A percentile compares a stretch with the other conserved stretches of the same genome.
Conservation (phyloP, 179 eudicot species). For the Heliamphora pulchella region DNA sequence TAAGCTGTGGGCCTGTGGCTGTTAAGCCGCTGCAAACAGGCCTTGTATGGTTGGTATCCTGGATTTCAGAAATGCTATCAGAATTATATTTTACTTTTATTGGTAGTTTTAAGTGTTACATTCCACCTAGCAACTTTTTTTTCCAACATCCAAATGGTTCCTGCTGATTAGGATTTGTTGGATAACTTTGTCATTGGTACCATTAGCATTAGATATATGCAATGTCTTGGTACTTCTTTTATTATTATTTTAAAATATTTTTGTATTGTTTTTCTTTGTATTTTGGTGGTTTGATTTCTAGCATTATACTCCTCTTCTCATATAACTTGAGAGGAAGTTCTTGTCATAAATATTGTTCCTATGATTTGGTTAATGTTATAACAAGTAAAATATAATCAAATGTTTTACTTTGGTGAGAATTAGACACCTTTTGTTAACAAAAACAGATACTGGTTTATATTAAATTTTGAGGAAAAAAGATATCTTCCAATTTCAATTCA, state of each 20-base stretch:
- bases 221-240: not conserved
- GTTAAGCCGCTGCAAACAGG: no score
- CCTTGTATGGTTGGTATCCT: not conserved
- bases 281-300: not conserved
- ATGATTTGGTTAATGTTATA: not conserved
- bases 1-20: no score
- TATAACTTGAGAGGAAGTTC: not conserved
- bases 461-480: not conserved
- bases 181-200: not conserved
- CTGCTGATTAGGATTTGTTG: not conserved
- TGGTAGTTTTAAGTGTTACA: not conserved
- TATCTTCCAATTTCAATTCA: not conserved
- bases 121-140: not conserved
- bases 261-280: not conserved
- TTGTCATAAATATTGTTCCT: no score
- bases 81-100: not conserved
- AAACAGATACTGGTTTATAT: not conserved
- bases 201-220: not conserved
- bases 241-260: not conserved
- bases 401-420: not conserved
- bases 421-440: not conserved
- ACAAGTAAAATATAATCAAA: not conserved
- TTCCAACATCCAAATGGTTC: not conserved
- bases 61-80: not conserved
- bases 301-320: not conserved